Evolutionary conservation across 2,329 filamentous ascomycete species (phyloP).

Genomic region (Colletotrichum spaethianum): DNA sequence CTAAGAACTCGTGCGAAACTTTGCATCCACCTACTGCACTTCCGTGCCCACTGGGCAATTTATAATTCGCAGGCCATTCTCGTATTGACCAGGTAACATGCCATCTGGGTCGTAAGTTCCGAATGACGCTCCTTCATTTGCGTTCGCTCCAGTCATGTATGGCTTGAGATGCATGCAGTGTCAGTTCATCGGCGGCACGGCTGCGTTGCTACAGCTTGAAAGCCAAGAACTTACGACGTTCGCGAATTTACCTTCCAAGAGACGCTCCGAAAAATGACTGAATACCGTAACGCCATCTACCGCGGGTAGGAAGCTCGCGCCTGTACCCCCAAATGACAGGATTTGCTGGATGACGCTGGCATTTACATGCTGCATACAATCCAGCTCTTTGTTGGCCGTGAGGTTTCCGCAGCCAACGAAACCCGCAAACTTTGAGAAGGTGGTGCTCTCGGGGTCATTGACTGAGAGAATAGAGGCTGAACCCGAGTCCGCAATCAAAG

Average conservation of each 20-base stretch:
- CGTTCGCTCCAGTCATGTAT: slow-evolving; percentile 26
- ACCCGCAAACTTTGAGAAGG: slow-evolving; percentile 23
- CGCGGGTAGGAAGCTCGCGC: slow-evolving; percentile 9
- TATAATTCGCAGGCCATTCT: slow-evolving; percentile 16
- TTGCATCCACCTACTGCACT: background rate
- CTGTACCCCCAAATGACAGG: slow-evolving; percentile 20
- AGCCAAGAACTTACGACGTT: slow-evolving; percentile 1
- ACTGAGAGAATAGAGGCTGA: slow-evolving; percentile 13
- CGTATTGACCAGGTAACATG: slow-evolving; percentile 22
- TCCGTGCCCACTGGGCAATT: slow-evolving; percentile 19
- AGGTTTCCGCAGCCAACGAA: slow-evolving; percentile 19
- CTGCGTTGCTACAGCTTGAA: background rate
- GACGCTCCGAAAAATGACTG: slow-evolving; percentile 16
- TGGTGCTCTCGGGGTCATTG: slow-evolving; percentile 6
- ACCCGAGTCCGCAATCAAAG: slow-evolving; percentile 31
- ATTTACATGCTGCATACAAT: slow-evolving; percentile 22
- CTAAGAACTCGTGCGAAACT: no score
- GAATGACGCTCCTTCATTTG: slow-evolving; percentile 28
- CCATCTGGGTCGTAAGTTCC: slow-evolving; percentile 14
- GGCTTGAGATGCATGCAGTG: background rate
- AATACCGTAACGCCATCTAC: slow-evolving; percentile 29
- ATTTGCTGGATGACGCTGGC: slow-evolving; percentile 8
- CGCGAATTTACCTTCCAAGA: slow-evolving; percentile 24
- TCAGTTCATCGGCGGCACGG: background rate
- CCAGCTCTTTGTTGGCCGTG: background rate